phyloP scores from a whole-genome alignment of 23 red algal genomes.

The Gracilaria gracilis region DNA sequence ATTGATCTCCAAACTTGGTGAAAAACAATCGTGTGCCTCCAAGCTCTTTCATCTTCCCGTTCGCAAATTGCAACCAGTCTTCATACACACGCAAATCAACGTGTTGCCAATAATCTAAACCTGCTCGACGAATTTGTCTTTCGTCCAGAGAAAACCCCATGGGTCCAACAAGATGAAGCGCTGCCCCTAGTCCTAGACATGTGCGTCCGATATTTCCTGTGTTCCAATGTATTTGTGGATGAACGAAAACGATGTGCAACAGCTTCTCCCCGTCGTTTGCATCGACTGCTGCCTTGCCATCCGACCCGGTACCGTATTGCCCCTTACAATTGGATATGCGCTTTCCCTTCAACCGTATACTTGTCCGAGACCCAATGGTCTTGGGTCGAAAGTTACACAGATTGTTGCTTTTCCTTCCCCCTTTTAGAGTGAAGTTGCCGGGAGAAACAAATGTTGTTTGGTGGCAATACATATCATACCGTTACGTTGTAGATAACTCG shows the following conservation, averaged over 20 bases:
- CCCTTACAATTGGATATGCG: background rate
- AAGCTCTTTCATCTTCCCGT: conserved; percentile 36
- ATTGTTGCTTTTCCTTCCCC: background rate
- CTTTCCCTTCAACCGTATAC: background rate
- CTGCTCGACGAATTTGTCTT: conserved; percentile 82
- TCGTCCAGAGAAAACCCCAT: conserved; percentile 90
- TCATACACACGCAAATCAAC: conserved; percentile 81
- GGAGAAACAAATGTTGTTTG: background rate
- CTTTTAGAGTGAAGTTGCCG: background rate
- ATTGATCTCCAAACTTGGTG: conserved; percentile 78
- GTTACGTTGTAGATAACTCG: background rate
- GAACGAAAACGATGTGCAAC: conserved; percentile 81
- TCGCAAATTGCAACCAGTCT: conserved; percentile 81
- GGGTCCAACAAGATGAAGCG: conserved; percentile 87
- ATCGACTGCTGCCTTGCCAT: conserved; percentile 18
- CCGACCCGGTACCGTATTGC: background rate
- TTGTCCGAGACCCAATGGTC: background rate
- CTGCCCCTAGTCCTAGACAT: conserved; percentile 84
- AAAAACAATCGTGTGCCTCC: conserved; percentile 76
- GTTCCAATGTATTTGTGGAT: conserved; percentile 92
- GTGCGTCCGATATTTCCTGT: conserved; percentile 95
- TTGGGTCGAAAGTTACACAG: background rate
- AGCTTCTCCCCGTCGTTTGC: conserved; percentile 61
- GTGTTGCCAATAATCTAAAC: conserved; percentile 95
- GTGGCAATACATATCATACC: background rate